phyloP scores from a whole-genome alignment of 2,329 filamentous ascomycete species.

The Fusarium nisikadoi region DNA sequence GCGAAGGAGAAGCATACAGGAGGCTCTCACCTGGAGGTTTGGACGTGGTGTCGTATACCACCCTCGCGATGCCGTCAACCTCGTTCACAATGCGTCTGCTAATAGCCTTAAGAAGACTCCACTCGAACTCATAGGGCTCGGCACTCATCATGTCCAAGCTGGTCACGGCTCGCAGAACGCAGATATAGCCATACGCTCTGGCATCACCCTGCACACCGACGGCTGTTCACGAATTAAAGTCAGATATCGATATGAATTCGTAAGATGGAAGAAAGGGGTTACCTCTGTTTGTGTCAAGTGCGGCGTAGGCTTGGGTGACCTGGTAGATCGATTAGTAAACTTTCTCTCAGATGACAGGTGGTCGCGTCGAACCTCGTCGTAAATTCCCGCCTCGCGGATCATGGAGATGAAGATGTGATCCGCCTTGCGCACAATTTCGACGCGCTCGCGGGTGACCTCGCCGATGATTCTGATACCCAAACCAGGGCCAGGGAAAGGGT shows the following conservation, averaged over 20 bases:
- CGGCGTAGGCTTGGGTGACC: conserved; percentile 46
- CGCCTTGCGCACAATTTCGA: conserved; percentile 76
- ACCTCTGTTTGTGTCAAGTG: conserved; percentile 38
- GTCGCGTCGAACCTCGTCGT: conserved; percentile 38
- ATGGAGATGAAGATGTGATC: conserved; percentile 79
- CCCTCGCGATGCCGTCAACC: conserved; percentile 12
- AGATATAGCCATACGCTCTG: conserved; percentile 24
- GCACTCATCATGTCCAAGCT: conserved; percentile 73
- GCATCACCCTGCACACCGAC: conserved; percentile 48
- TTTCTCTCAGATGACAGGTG: conserved; percentile 2
- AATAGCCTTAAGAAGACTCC: conserved; percentile 17
- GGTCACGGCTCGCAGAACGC: conserved; percentile 51
- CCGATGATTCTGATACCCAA: neutral
- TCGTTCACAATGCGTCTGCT: conserved; percentile 19
- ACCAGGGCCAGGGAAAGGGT: conserved; percentile 73
- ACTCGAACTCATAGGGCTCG: conserved; percentile 50
- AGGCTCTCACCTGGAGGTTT: conserved; percentile 1
- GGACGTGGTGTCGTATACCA: conserved; percentile 11
- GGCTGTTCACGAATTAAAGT: conserved; percentile 38
- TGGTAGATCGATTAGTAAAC: conserved; percentile 8
- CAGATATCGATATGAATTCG: conserved; percentile 11
- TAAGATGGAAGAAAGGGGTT: neutral
- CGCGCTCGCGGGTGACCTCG: conserved; percentile 80
- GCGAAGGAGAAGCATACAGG: neutral
- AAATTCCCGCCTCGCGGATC: conserved; percentile 75